A percentile compares a stretch with the other conserved stretches of the same genome.
Evolutionary conservation across 371 early-diverging fungal genomes (phyloP).

Genomic region (Modicella reniformis): DNA sequence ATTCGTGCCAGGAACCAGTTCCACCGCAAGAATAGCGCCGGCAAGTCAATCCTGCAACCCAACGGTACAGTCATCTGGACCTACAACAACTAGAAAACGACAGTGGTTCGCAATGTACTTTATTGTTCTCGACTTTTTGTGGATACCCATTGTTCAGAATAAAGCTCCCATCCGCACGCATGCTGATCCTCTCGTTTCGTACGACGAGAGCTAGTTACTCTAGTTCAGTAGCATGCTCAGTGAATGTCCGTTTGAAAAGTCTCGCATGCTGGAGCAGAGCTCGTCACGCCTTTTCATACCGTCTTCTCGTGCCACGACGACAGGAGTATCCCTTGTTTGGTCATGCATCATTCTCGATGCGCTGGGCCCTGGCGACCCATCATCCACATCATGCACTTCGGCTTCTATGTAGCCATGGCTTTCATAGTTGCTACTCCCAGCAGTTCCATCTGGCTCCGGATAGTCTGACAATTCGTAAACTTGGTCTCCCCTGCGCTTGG

Average conservation of each 20-base stretch:
- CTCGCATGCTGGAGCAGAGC: not conserved
- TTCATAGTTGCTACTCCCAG: not conserved
- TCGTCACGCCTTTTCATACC: not conserved
- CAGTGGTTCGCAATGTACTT: no score
- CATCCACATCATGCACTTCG: not conserved
- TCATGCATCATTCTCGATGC: not conserved
- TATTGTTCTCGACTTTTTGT: not conserved
- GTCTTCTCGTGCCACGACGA: not conserved
- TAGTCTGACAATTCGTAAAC: not conserved
- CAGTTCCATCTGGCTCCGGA: not conserved
- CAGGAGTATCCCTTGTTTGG: not conserved
- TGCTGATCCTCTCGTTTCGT: no score
- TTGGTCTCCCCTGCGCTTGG: not conserved
- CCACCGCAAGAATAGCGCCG: constrained; percentile 45
- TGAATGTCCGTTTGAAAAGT: not conserved
- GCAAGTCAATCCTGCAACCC: constrained; percentile 29
- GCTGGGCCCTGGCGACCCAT: not conserved
- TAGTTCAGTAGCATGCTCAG: constrained; percentile 11
- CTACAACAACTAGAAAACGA: constrained; percentile 41
- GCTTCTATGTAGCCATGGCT: not conserved
- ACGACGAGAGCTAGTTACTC: no score
- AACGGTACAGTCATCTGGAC: constrained; percentile 36
- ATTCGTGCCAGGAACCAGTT: constrained; percentile 55
- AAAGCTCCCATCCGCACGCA: no score
- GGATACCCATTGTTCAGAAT: not conserved